Percentiles rank a stretch among this genome's conserved stretches.
phyloP scores from a whole-genome alignment of 208 protist species.

The Leishmania mexicana region DNA sequence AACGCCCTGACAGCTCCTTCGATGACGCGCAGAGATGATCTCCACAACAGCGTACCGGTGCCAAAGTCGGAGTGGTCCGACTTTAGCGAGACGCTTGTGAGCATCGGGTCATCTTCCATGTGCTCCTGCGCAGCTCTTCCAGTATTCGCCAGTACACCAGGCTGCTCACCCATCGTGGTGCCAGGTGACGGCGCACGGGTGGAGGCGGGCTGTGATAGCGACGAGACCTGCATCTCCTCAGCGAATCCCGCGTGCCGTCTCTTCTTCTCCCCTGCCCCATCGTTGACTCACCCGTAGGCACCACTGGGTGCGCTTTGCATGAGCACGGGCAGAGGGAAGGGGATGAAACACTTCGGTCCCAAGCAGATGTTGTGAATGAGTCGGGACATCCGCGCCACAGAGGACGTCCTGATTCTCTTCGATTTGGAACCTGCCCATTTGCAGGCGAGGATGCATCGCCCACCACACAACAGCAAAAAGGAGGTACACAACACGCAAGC shows the following conservation, averaged over 20 bases:
- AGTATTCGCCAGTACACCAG: neutral
- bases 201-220: too few relatives aligned
- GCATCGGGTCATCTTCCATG: neutral
- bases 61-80: neutral
- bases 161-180: conserved; percentile 23
- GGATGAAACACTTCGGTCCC: neutral
- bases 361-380: neutral
- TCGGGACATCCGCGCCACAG: neutral
- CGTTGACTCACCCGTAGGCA: neutral
- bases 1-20: neutral
- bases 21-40: neutral
- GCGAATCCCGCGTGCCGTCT: conserved; percentile 18
- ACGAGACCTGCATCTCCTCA: neutral
- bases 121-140: neutral
- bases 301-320: neutral
- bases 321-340: neutral
- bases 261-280: conserved; percentile 10
- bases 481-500: neutral
- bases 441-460: neutral
- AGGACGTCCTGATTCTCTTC: neutral
- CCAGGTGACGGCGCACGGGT: neutral
- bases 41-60: neutral
- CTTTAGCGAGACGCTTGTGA: neutral
- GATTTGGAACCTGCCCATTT: neutral
- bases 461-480: neutral